Conservation (phyloP, 345 rosid species). For the Eucalyptus tenuipes region DNA sequence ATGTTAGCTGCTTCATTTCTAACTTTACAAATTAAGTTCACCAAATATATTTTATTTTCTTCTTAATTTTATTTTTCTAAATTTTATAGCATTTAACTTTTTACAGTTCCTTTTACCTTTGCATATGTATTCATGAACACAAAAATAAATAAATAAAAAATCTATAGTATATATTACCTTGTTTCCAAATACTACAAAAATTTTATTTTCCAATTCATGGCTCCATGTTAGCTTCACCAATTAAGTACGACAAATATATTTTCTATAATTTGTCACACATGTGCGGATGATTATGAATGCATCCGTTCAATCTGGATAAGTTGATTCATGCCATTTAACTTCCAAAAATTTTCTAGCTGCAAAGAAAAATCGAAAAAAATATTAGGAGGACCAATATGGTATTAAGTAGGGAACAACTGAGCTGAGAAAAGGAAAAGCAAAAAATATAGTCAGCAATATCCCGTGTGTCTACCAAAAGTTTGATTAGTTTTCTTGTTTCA, state of each 20-base stretch:
- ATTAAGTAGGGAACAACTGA: background rate
- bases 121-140: background rate
- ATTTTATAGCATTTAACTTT: too few species aligned
- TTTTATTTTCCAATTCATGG: accelerated
- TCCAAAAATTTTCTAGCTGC: background rate
- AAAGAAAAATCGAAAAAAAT: background rate
- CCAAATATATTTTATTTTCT: too few species aligned
- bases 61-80: background rate
- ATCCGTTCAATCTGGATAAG: background rate
- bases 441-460: background rate
- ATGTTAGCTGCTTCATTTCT: too few species aligned
- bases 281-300: background rate
- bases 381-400: background rate
- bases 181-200: background rate
- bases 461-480: background rate
- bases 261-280: background rate
- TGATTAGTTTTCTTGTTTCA: background rate
- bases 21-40: background rate
- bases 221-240: background rate
- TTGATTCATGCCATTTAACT: background rate
- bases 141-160: too few species aligned
- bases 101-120: background rate
- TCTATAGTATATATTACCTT: background rate
- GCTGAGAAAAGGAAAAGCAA: background rate
- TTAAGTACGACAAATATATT: background rate